Conservation (phyloP, 2,329 filamentous ascomycete genomes). For the Didymella pinodella region DNA sequence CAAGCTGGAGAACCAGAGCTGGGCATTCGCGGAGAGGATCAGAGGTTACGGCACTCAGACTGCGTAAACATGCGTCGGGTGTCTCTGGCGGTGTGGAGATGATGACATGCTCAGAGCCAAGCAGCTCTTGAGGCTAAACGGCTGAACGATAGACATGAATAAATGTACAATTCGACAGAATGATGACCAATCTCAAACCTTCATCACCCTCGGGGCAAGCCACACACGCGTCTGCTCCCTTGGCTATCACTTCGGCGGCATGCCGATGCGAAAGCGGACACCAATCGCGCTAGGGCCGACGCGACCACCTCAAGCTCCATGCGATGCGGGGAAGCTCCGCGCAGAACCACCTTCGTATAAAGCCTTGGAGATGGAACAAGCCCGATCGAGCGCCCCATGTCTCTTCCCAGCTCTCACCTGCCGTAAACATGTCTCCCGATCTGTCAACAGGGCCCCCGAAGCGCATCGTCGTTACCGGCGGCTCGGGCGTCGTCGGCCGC, state of each 20-base stretch:
- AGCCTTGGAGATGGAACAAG: conserved; percentile 12
- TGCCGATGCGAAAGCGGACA: conserved; percentile 11
- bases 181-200: conserved; percentile 18
- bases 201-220: conserved; percentile 10
- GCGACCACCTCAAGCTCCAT: conserved; percentile 18
- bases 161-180: conserved; percentile 42
- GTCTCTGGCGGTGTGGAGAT: conserved; percentile 7
- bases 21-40: conserved; percentile 96
- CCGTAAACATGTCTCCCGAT: conserved; percentile 12
- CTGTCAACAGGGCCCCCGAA: conserved; percentile 24
- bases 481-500: conserved; percentile 58
- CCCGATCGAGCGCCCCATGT: conserved; percentile 9
- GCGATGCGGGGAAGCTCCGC: conserved; percentile 32
- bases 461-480: conserved; percentile 63
- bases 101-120: conserved; percentile 13
- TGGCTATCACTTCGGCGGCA: conserved; percentile 18
- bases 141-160: conserved; percentile 47
- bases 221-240: conserved; percentile 12
- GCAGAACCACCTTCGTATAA: conserved; percentile 10
- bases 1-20: conserved; percentile 93
- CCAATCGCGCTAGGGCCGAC: conserved; percentile 21
- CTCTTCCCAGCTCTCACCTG: neutral
- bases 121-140: conserved; percentile 19
- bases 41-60: conserved; percentile 90
- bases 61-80: conserved; percentile 25